phyloP scores from a whole-genome alignment of 208 protist species.

The Leishmania tarentolae region DNA sequence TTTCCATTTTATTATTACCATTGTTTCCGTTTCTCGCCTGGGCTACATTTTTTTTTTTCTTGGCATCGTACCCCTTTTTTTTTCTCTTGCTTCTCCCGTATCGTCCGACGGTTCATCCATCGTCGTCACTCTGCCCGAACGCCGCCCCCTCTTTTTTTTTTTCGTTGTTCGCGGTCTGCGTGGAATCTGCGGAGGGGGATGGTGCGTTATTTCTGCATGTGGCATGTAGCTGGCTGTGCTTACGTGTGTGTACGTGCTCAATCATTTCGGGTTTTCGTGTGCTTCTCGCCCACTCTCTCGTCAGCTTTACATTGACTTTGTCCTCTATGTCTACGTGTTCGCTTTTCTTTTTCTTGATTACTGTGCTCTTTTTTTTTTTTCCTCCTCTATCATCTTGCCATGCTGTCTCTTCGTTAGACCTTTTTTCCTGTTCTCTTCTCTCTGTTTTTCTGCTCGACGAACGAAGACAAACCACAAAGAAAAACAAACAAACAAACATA shows the following conservation, averaged over 20 bases:
- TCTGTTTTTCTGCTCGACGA: neutral
- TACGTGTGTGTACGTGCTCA: neutral
- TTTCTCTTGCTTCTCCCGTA: neutral
- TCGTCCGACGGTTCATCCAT: neutral
- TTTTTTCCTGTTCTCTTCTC: neutral
- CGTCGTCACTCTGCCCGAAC: neutral
- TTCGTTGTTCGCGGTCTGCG: neutral
- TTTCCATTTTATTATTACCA: neutral
- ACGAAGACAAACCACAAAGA: neutral
- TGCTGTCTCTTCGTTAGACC: neutral
- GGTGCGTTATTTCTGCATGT: neutral
- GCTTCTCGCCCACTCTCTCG: neutral
- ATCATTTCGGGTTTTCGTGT: neutral
- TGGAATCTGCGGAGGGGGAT: neutral
- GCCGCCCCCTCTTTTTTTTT: neutral
- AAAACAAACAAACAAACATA: neutral
- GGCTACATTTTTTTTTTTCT: neutral
- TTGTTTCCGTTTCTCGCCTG: neutral
- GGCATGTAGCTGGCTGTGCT: neutral
- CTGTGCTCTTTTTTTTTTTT: slow-evolving; percentile 4
- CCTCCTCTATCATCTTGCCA: neutral
- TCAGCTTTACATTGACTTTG: neutral
- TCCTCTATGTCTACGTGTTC: neutral
- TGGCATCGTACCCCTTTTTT: neutral
- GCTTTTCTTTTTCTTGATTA: neutral